These are phyloP conservation scores for Zea luxurians DNA, from an alignment of 176 grass and related monocot species.

Conservation along the genomic window DNA sequence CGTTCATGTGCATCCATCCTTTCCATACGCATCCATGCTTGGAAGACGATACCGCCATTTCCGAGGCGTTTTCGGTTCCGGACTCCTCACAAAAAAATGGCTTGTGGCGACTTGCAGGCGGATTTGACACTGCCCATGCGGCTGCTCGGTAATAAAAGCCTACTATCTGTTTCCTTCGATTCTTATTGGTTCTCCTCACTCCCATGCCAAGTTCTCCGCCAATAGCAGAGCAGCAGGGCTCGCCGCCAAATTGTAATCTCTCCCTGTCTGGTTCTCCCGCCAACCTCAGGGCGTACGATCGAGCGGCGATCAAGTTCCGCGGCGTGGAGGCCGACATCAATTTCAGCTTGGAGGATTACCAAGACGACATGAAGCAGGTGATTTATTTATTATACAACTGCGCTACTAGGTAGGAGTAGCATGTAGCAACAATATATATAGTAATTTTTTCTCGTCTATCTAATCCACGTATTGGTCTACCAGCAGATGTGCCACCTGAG, in stretches of 20 bases:
- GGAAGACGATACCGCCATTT: constrained; percentile 1
- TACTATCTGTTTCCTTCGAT: neutral
- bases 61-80: constrained; percentile 22
- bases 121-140: constrained; percentile 98
- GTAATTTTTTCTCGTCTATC: neutral
- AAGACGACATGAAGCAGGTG: constrained; percentile 95
- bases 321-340: constrained; percentile 94
- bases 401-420: too few species aligned
- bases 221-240: neutral
- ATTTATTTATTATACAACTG: neutral
- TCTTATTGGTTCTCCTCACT: neutral
- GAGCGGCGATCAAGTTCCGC: constrained; percentile 95
- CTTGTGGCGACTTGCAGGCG: constrained; percentile 54
- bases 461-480: neutral
- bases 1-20: constrained; percentile 34
- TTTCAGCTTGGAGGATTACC: constrained; percentile 86
- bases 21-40: constrained; percentile 46
- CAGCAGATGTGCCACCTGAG: constrained; percentile 78
- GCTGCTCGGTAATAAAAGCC: constrained; percentile 63
- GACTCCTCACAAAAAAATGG: constrained; percentile 16
- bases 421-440: neutral
- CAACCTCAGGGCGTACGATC: constrained; percentile 77
- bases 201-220: neutral
- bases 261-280: neutral
- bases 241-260: neutral